Evolutionary conservation across 805 yeast genomes (phyloP), one percentile per base, ranked within the genome.

Genomic region (Candida silvatica): DNA sequence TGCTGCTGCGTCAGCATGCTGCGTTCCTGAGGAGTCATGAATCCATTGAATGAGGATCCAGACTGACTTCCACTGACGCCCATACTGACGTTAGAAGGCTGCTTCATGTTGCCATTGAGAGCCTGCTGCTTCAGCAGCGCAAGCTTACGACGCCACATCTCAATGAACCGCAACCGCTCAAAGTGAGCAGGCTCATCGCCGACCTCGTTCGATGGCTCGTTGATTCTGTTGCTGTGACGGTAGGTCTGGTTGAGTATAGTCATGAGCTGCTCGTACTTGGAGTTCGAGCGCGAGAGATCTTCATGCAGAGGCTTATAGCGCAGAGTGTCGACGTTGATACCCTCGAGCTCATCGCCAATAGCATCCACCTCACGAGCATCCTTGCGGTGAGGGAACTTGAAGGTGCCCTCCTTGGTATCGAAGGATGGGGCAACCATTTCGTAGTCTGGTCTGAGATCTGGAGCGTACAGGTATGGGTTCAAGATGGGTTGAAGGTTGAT

Each of bases 191-290:
- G 47, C 38, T 49, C 53, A 37, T 45, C 46, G 28, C 38, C 42
- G 17, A 47, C 41, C 17, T 47, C 49, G 42, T 37, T 50, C 16
- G 19, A 14, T 14, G 30, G 17, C 9, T 33, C 36, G 11, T 17
- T 6, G 11, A 55, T 56, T 11, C 42, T 16, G 32, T 45, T 45
- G 30, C 49, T 45, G 62, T 67, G 45, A 48, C 56, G 35, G 56
- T 58, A 37, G 51, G 61, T 27, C 55, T 77, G 80, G 43, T 67
- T 69, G 67, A 78, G 61, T 7, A 76, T 66, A 20, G 79, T 64
- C 97, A 90, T 90, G 52, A 87, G 65, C 51, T 85, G 94, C 56
- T 92, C 97, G 60, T 83, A 86, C 44, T 86, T 94, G 2, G 88
- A 76, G 37, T 78, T 73, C 46, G 82, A 82, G 52, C 86, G 95